phyloP scores from a whole-genome alignment of 441 rosid species.

The Adansonia grandidieri region DNA sequence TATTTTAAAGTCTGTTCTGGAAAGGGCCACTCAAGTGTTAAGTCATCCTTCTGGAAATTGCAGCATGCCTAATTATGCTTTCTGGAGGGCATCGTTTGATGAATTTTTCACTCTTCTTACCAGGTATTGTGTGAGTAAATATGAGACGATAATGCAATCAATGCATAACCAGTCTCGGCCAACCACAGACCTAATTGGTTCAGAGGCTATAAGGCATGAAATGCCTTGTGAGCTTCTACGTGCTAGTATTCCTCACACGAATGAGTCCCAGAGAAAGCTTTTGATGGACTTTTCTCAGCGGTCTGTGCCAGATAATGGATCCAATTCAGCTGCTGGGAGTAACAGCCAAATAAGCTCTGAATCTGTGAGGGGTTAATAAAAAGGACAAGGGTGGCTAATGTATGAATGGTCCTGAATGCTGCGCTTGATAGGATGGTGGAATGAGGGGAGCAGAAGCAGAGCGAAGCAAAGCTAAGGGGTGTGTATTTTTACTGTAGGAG shows the following conservation, averaged over 20 bases:
- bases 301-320: conserved; percentile 44
- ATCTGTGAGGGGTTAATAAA: conserved; percentile 59
- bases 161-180: conserved; percentile 38
- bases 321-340: conserved; percentile 46
- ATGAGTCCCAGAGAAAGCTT: conserved; percentile 73
- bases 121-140: neutral
- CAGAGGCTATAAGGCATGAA: conserved; percentile 77
- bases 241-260: conserved; percentile 88
- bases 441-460: neutral
- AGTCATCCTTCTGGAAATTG: conserved; percentile 50
- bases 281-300: conserved; percentile 64
- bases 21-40: conserved; percentile 64
- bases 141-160: neutral
- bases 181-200: conserved; percentile 55
- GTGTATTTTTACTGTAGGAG: neutral
- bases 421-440: neutral
- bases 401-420: neutral
- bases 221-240: conserved; percentile 97
- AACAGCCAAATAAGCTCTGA: conserved; percentile 63
- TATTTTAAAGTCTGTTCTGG: conserved; percentile 70
- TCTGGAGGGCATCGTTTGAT: conserved; percentile 96
- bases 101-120: conserved; percentile 4
- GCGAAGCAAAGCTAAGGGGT: neutral
- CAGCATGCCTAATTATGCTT: conserved; percentile 59
- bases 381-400: conserved; percentile 2